Percentiles rank a stretch among this genome's conserved stretches.
These are phyloP conservation scores for Aspergillus oerlinghausenensis DNA, from an alignment of 2,329 filamentous ascomycete species.

Conservation along the genomic window DNA sequence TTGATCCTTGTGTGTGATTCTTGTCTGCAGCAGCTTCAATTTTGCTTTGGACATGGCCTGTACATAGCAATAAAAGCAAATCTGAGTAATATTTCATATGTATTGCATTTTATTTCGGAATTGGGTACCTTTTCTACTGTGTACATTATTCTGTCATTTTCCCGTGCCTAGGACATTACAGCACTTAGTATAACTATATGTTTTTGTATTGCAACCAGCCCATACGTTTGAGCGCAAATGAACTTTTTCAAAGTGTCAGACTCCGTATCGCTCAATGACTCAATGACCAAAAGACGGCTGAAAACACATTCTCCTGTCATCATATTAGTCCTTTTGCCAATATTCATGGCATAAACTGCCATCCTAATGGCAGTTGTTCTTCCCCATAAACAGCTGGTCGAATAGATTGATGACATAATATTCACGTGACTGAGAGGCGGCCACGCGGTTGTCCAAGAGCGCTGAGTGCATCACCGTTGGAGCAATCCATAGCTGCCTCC, in stretches of 20 bases:
- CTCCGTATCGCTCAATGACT: background rate
- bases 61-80: background rate
- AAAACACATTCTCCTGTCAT: background rate
- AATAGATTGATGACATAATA: background rate
- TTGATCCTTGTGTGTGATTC: background rate
- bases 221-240: background rate
- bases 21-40: background rate
- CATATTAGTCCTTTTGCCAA: background rate
- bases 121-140: too few species aligned
- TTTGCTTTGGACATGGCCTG: too few species aligned
- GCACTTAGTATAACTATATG: background rate
- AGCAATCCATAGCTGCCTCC: slow-evolving; percentile 13
- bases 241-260: background rate
- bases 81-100: background rate
- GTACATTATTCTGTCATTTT: too few species aligned
- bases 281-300: background rate
- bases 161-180: background rate
- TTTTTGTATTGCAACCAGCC: background rate
- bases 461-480: slow-evolving; percentile 6
- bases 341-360: background rate
- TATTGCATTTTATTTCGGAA: background rate
- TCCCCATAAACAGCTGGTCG: background rate
- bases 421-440: slow-evolving; percentile 18
- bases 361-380: background rate
- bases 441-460: slow-evolving; percentile 15